A percentile compares a stretch with the other conserved stretches of the same genome.
Conservation (phyloP, 306 rosid species). For the Gastrolobium villosum region DNA sequence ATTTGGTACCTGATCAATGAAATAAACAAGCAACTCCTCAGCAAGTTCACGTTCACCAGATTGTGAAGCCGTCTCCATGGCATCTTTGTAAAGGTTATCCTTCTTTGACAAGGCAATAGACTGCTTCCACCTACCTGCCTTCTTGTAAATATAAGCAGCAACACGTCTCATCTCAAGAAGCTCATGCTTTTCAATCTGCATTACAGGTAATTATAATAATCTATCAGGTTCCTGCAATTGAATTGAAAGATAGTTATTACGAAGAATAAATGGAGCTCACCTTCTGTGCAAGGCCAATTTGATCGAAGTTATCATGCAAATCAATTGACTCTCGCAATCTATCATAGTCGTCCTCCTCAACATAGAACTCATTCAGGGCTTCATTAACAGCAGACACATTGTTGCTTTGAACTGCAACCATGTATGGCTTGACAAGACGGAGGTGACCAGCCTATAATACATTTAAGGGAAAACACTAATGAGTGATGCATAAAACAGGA, state of each 20-base stretch:
- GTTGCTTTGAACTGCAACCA: conserved; percentile 99
- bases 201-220: conserved; percentile 40
- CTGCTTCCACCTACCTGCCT: conserved; percentile 99
- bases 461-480: conserved; percentile 33
- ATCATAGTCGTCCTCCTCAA: conserved; percentile 99
- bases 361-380: conserved; percentile 96
- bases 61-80: conserved; percentile 99
- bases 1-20: conserved; percentile 84
- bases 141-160: conserved; percentile 98
- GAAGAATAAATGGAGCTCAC: conserved; percentile 55
- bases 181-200: conserved; percentile 97
- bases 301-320: conserved; percentile 97
- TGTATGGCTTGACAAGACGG: conserved; percentile 97
- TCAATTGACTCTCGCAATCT: conserved; percentile 98
- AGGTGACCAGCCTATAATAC: conserved; percentile 87
- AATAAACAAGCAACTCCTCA: conserved; percentile 93
- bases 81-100: conserved; percentile 98
- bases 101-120: conserved; percentile 98
- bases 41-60: conserved; percentile 99
- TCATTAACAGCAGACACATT: conserved; percentile 98
- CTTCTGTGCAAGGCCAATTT: conserved; percentile 98
- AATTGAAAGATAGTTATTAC: conserved; percentile 18
- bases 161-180: conserved; percentile 99
- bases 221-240: conserved; percentile 40
- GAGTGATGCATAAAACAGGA: conserved; percentile 16